Conservation (phyloP, 1,284 basidiomycete species). For the Boletus sp. region DNA sequence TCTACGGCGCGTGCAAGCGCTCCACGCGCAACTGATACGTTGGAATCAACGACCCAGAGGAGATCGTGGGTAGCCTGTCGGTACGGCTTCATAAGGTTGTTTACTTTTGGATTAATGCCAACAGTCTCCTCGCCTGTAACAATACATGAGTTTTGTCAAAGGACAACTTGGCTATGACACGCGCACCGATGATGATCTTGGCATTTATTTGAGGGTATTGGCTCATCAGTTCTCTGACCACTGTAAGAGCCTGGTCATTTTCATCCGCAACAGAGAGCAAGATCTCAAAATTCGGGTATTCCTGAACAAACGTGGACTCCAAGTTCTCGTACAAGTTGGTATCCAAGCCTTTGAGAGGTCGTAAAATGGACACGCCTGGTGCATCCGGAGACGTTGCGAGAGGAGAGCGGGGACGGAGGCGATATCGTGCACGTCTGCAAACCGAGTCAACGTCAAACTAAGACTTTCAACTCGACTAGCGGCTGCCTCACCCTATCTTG, state of each 20-base stretch:
- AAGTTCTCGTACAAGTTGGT: constrained; percentile 91
- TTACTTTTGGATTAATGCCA: constrained; percentile 97
- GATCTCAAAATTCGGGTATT: constrained; percentile 86
- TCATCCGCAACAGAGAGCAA: constrained; percentile 82
- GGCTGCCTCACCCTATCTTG: constrained; percentile 63
- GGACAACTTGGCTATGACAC: not conserved
- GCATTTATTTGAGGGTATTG: constrained; percentile 75
- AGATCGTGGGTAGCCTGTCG: constrained; percentile 81
- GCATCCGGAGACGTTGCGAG: constrained; percentile 51
- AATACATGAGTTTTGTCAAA: constrained; percentile 7
- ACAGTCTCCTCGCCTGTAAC: constrained; percentile 64
- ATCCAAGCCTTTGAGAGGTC: constrained; percentile 90
- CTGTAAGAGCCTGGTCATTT: constrained; percentile 75
- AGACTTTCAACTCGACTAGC: not conserved
- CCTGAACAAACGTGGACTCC: constrained; percentile 84
- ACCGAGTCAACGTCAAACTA: constrained; percentile 16
- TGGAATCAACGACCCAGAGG: constrained; percentile 96
- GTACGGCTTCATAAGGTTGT: constrained; percentile 90
- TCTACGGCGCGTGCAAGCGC: constrained; percentile 86
- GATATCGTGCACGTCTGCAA: constrained; percentile 68
- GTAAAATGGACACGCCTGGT: constrained; percentile 87
- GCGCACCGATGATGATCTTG: constrained; percentile 72
- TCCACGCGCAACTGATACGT: constrained; percentile 76
- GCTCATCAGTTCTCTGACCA: constrained; percentile 71
- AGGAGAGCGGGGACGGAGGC: constrained; percentile 60